Conservation (phyloP, 768 basidiomycete genomes). For the Hypholoma sublateritium region DNA sequence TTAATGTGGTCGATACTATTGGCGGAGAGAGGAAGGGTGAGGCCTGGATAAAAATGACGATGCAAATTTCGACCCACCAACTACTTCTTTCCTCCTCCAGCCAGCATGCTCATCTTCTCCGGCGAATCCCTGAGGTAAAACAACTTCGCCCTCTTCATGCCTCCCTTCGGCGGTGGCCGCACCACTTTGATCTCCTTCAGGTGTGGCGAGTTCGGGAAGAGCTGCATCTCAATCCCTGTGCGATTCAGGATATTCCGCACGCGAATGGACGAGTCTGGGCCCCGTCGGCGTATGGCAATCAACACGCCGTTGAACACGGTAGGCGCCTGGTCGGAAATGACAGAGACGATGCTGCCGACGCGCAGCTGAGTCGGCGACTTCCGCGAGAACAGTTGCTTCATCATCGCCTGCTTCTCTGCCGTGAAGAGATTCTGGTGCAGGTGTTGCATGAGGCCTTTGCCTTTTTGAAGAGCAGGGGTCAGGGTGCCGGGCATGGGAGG, state of each 20-base stretch:
- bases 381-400: conserved; percentile 70
- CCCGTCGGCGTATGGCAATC: conserved; percentile 78
- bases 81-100: conserved; percentile 44
- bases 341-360: conserved; percentile 86
- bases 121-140: conserved; percentile 83
- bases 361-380: conserved; percentile 65
- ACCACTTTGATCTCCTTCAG: conserved; percentile 86
- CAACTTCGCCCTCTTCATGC: conserved; percentile 76
- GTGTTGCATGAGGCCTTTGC: conserved; percentile 80
- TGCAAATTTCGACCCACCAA: conserved; percentile 4
- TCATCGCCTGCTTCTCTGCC: conserved; percentile 67
- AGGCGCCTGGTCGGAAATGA: conserved; percentile 75
- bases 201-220: conserved; percentile 83
- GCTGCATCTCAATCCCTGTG: conserved; percentile 92
- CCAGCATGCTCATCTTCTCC: conserved; percentile 80
- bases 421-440: conserved; percentile 64
- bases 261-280: conserved; percentile 84
- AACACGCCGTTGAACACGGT: conserved; percentile 88
- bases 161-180: conserved; percentile 57
- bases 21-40: not conserved
- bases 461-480: conserved; percentile 49
- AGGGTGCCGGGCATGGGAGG: conserved; percentile 45
- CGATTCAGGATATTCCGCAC: conserved; percentile 89
- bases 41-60: too few species aligned
- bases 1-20: not conserved